These are phyloP conservation scores for Fusarium tuaranense DNA, from an alignment of 2,329 filamentous ascomycete genomes.

Conservation along the genomic window DNA sequence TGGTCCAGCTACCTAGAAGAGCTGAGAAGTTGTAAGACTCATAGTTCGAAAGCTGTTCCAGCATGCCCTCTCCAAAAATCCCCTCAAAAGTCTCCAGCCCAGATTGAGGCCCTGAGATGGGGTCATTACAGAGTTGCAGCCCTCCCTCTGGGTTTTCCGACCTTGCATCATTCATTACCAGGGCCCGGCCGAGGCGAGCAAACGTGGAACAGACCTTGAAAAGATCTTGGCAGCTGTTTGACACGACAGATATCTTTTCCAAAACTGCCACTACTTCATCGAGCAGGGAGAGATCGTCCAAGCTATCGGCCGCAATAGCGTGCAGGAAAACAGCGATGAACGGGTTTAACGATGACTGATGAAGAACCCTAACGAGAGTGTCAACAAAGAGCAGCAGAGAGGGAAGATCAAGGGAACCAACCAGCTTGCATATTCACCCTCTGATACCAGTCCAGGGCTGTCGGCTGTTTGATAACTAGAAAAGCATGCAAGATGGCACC, in stretches of 20 bases:
- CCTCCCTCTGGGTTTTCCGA: not conserved
- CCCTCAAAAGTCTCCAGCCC: not conserved
- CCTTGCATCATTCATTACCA: not conserved
- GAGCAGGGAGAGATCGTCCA: not conserved
- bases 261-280: not conserved
- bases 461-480: constrained; percentile 3
- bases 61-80: not conserved
- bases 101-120: not conserved
- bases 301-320: not conserved
- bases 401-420: not conserved
- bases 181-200: not conserved
- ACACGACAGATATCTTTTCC: not conserved
- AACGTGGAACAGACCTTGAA: constrained; percentile 8
- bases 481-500: constrained; percentile 1
- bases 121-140: not conserved
- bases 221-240: not conserved
- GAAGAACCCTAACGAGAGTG: not conserved
- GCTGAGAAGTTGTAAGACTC: constrained; percentile 2
- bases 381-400: not conserved
- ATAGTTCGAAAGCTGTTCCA: constrained; percentile 4
- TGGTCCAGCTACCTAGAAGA: not conserved
- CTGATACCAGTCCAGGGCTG: constrained; percentile 2
- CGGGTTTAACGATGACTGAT: constrained; percentile 5
- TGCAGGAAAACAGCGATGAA: constrained; percentile 1
- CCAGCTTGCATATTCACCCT: constrained; percentile 6